Conservation (phyloP, 345 rosid species). For the Limnanthes douglasii region DNA sequence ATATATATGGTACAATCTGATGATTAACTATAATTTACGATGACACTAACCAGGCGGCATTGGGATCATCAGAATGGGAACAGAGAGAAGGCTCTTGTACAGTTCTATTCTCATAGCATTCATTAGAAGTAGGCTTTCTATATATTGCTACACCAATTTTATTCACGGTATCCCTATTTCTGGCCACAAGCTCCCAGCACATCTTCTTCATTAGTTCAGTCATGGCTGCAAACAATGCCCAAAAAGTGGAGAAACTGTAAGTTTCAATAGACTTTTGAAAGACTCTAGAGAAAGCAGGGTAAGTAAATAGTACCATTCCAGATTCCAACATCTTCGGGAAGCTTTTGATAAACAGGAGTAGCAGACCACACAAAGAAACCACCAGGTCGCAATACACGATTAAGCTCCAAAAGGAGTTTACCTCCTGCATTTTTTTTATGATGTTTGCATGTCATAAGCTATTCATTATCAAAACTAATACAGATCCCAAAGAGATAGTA, state of each 20-base stretch:
- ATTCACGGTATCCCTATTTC: conserved; percentile 52
- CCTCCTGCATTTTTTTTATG: conserved; percentile 38
- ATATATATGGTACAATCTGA: too few species aligned
- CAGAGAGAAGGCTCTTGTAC: conserved; percentile 67
- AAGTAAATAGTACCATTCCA: conserved; percentile 55
- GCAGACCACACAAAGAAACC: conserved; percentile 97
- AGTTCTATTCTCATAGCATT: conserved; percentile 67
- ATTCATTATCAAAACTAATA: conserved; percentile 1
- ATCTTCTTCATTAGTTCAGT: conserved; percentile 49
- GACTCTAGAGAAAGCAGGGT: neutral
- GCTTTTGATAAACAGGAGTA: conserved; percentile 89
- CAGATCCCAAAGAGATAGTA: neutral
- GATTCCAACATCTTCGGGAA: conserved; percentile 61
- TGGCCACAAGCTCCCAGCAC: conserved; percentile 86
- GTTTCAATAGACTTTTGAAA: conserved; percentile 7
- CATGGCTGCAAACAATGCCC: conserved; percentile 55
- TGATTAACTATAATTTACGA: neutral
- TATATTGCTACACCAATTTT: conserved; percentile 68
- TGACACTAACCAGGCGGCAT: conserved; percentile 69
- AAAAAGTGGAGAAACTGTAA: conserved; percentile 10
- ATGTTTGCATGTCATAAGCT: neutral
- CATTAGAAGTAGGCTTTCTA: conserved; percentile 66
- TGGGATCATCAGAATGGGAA: conserved; percentile 64
- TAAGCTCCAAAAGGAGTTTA: conserved; percentile 81
- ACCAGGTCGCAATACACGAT: conserved; percentile 77